These are phyloP conservation scores for Nakaseomyces uthaithaninus DNA, from an alignment of 1,139 yeast genomes.

Conservation along the genomic window DNA sequence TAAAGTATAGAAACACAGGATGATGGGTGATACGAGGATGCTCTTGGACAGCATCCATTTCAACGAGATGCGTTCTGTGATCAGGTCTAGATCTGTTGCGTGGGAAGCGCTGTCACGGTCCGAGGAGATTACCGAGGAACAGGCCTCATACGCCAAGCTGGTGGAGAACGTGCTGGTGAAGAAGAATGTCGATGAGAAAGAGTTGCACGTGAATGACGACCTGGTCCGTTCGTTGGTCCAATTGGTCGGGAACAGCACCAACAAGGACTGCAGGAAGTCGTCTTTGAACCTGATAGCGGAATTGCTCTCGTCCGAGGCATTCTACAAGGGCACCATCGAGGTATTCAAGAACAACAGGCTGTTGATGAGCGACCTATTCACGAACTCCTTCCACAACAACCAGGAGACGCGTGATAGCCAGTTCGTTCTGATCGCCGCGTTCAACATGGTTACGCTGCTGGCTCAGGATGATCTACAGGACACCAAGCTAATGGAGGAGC, in stretches of 20 bases:
- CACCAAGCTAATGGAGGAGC: constrained; percentile 16
- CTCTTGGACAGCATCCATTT: constrained; percentile 53
- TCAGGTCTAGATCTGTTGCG: constrained; percentile 76
- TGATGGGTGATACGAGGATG: constrained; percentile 14
- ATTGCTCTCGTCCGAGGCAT: constrained; percentile 35
- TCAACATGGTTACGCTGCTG: constrained; percentile 31
- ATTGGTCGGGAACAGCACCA: constrained; percentile 22
- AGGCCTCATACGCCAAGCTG: constrained; percentile 27
- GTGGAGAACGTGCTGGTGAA: constrained; percentile 24
- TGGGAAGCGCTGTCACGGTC: constrained; percentile 90
- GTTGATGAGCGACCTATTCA: constrained; percentile 31
- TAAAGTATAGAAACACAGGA: neutral
- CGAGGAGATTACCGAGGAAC: constrained; percentile 41
- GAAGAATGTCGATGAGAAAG: constrained; percentile 9
- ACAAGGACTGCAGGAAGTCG: constrained; percentile 62
- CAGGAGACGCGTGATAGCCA: constrained; percentile 23
- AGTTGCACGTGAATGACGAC: constrained; percentile 26
- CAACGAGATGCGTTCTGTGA: constrained; percentile 65
- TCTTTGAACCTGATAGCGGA: constrained; percentile 64
- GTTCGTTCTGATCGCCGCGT: constrained; percentile 25
- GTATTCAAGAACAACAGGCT: constrained; percentile 34
- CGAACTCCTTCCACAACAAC: constrained; percentile 21
- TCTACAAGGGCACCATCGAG: constrained; percentile 39
- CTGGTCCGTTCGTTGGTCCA: constrained; percentile 26
- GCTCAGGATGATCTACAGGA: constrained; percentile 26